Conservation (phyloP, 2,329 filamentous ascomycete genomes). For the Beauveria medogensis region DNA sequence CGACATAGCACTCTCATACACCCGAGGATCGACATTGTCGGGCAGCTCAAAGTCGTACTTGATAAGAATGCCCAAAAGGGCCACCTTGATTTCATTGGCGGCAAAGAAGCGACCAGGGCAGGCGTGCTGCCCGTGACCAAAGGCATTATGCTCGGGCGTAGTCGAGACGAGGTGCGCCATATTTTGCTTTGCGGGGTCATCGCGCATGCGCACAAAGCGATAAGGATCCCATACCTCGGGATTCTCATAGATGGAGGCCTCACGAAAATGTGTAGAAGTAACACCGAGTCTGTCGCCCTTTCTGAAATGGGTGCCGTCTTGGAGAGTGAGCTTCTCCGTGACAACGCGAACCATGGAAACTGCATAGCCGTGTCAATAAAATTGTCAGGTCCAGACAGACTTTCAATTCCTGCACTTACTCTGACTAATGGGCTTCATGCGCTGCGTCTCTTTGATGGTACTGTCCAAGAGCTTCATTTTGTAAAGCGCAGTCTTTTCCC, state of each 20-base stretch:
- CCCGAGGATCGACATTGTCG: background rate
- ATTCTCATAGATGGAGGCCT: slow-evolving; percentile 23
- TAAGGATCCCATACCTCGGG: slow-evolving; percentile 36
- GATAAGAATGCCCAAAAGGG: slow-evolving; percentile 37
- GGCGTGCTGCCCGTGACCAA: slow-evolving; percentile 47
- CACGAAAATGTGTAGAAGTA: background rate
- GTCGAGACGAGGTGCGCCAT: slow-evolving; percentile 39
- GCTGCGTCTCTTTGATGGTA: slow-evolving; percentile 42
- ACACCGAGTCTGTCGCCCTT: slow-evolving; percentile 7
- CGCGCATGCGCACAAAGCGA: slow-evolving; percentile 34
- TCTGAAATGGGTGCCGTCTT: slow-evolving; percentile 10
- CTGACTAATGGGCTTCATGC: slow-evolving; percentile 33
- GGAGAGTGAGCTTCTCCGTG: slow-evolving; percentile 8
- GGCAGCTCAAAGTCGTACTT: slow-evolving; percentile 41
- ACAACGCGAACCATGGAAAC: slow-evolving; percentile 11
- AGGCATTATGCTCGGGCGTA: slow-evolving; percentile 37
- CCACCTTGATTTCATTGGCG: slow-evolving; percentile 43
- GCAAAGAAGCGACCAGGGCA: slow-evolving; percentile 48
- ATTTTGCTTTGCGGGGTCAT: slow-evolving; percentile 24
- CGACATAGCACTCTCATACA: slow-evolving; percentile 2
- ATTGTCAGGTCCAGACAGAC: no score
- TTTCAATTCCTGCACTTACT: background rate
- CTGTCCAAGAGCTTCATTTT: slow-evolving; percentile 40
- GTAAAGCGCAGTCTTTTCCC: slow-evolving; percentile 37
- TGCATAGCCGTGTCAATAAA: background rate